Percentiles rank a stretch among this genome's conserved stretches.
phyloP scores from a whole-genome alignment of 192 early-diverging fungal genomes.

The Thoreauomyces humboldtii region DNA sequence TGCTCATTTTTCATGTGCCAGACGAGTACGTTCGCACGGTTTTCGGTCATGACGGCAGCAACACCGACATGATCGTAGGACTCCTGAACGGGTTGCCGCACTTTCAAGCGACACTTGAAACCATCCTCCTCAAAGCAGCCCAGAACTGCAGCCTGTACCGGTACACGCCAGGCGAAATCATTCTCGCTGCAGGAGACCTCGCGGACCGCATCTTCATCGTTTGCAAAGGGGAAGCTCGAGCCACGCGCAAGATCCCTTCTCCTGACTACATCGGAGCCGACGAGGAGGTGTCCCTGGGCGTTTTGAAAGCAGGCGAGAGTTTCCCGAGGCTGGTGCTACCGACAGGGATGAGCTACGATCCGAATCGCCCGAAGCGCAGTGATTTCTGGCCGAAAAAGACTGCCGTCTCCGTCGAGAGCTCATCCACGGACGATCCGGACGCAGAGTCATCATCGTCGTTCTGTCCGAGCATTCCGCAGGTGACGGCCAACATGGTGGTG shows the following conservation, averaged over 20 bases:
- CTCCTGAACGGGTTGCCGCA: conserved; percentile 10
- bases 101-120: conserved; percentile 14
- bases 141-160: conserved; percentile 8
- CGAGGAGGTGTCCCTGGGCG: not conserved
- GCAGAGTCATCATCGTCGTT: not conserved
- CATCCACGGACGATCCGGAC: not conserved
- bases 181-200: conserved; percentile 5
- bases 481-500: not conserved
- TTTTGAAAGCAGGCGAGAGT: not conserved
- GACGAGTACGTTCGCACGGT: conserved; percentile 22
- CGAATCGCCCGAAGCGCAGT: not conserved
- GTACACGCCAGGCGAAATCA: conserved; percentile 1
- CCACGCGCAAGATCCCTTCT: conserved; percentile 2
- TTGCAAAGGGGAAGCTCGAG: conserved; percentile 11
- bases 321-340: conserved; percentile 15
- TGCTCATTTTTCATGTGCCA: not conserved
- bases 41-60: conserved; percentile 22
- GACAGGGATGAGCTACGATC: not conserved
- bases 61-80: conserved; percentile 7
- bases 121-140: conserved; percentile 18
- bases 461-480: not conserved
- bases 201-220: conserved; percentile 15
- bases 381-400: conserved; percentile 19
- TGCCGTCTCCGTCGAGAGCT: not conserved
- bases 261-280: not conserved